Percentiles rank a stretch among this genome's conserved stretches.
These are phyloP conservation scores for Proliferodiscus dingleyae DNA, from an alignment of 2,329 filamentous ascomycete genomes.

Conservation along the genomic window DNA sequence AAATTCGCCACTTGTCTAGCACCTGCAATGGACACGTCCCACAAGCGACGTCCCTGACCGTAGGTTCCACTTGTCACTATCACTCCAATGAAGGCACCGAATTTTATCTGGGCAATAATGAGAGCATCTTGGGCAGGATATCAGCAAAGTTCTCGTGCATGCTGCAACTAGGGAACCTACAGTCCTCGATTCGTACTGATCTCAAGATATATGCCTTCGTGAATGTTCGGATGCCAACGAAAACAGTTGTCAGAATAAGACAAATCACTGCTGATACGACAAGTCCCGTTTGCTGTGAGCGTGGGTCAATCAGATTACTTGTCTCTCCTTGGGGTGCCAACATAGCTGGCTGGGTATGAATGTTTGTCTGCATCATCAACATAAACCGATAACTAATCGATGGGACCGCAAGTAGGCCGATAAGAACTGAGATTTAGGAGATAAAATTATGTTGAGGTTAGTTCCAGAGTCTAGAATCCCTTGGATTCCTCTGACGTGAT, in stretches of 20 bases:
- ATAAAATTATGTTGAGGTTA: too few relatives aligned
- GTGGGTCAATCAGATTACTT: not conserved
- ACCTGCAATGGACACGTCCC: not conserved
- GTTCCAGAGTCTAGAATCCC: too few relatives aligned
- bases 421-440: too few relatives aligned
- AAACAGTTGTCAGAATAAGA: not conserved
- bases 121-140: not conserved
- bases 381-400: too few relatives aligned
- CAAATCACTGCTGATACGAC: not conserved
- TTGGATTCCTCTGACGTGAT: too few relatives aligned
- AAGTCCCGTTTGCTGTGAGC: not conserved
- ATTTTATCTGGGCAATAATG: not conserved
- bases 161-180: not conserved
- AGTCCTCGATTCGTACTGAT: not conserved
- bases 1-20: not conserved
- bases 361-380: not conserved
- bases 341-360: not conserved
- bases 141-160: not conserved
- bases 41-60: not conserved
- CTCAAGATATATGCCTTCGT: not conserved
- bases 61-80: not conserved
- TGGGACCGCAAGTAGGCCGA: not conserved
- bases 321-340: not conserved
- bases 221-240: not conserved
- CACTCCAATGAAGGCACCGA: not conserved